phyloP scores from a whole-genome alignment of 257 asterid genomes.

The Jaltomata sinuosa region DNA sequence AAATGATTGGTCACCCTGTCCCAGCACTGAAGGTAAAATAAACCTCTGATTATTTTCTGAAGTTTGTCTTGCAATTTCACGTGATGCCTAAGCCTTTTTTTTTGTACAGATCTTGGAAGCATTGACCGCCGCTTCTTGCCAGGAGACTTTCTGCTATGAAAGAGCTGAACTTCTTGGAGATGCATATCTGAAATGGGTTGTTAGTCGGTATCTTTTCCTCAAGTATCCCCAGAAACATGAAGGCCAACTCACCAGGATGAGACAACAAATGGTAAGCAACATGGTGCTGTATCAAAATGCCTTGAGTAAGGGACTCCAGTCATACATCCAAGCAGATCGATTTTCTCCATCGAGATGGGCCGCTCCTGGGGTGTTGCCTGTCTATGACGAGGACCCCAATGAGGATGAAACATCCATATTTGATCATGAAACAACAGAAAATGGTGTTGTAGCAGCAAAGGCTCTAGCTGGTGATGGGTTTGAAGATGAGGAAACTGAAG shows the following conservation, averaged over 20 bases:
- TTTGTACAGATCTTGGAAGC: conserved; percentile 79
- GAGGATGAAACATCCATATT: conserved; percentile 49
- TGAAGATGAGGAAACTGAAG: conserved; percentile 83
- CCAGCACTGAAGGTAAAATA: conserved; percentile 62
- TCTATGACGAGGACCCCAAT: conserved; percentile 80
- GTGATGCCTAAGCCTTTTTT: conserved; percentile 13
- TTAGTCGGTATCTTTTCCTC: conserved; percentile 82
- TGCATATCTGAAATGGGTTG: conserved; percentile 98
- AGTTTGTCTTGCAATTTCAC: not conserved
- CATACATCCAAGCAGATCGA: conserved; percentile 96
- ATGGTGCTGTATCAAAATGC: conserved; percentile 78
- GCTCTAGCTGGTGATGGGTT: conserved; percentile 26
- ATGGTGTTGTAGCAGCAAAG: conserved; percentile 17
- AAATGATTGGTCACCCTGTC: conserved; percentile 61
- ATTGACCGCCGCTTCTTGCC: conserved; percentile 95
- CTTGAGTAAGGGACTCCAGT: conserved; percentile 73
- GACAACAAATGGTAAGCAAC: conserved; percentile 98
- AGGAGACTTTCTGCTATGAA: conserved; percentile 92
- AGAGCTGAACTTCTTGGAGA: conserved; percentile 97
- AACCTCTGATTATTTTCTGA: not conserved
- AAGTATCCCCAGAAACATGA: conserved; percentile 95
- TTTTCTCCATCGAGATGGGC: conserved; percentile 99
- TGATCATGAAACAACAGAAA: conserved; percentile 26
- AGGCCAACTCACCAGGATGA: conserved; percentile 95
- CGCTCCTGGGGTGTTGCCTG: conserved; percentile 96